Conservation (phyloP, 768 basidiomycete genomes). For the Rossbeevera mucosa region DNA sequence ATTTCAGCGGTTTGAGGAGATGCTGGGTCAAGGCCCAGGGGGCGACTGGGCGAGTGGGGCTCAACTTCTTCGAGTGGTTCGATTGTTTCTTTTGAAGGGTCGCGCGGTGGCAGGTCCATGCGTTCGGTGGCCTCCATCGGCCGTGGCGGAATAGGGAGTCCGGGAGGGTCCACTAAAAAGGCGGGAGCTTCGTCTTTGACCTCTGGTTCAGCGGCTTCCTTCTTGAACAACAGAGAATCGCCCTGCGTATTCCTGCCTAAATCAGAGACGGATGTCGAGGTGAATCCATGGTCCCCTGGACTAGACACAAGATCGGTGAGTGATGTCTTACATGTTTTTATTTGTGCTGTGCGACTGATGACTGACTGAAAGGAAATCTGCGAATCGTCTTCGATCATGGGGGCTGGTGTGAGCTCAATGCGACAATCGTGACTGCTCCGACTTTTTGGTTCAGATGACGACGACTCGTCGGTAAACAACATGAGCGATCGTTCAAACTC, state of each 20-base stretch:
- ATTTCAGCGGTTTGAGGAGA: background rate
- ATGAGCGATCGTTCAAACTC: slow-evolving; percentile 10
- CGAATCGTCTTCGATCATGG: background rate
- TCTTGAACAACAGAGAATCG: background rate
- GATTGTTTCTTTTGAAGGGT: background rate
- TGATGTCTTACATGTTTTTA: background rate
- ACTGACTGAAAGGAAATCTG: background rate
- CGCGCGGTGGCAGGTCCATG: background rate
- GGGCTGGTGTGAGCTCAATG: background rate
- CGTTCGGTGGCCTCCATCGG: background rate
- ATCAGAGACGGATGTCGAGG: background rate
- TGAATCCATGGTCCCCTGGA: too few relatives aligned
- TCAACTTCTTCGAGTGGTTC: background rate
- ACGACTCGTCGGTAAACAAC: background rate
- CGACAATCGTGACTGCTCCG: background rate
- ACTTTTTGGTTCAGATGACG: background rate
- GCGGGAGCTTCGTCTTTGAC: background rate
- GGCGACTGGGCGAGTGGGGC: background rate
- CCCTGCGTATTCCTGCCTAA: background rate
- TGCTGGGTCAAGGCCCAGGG: background rate
- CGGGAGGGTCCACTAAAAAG: background rate
- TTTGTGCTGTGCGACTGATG: background rate
- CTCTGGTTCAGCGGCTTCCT: background rate
- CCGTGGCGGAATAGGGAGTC: background rate
- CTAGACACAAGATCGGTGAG: background rate